A percentile compares a stretch with the other conserved stretches of the same genome.
Conservation (phyloP, 2,329 filamentous ascomycete genomes). For the Pseudogymnoascus sp. region DNA sequence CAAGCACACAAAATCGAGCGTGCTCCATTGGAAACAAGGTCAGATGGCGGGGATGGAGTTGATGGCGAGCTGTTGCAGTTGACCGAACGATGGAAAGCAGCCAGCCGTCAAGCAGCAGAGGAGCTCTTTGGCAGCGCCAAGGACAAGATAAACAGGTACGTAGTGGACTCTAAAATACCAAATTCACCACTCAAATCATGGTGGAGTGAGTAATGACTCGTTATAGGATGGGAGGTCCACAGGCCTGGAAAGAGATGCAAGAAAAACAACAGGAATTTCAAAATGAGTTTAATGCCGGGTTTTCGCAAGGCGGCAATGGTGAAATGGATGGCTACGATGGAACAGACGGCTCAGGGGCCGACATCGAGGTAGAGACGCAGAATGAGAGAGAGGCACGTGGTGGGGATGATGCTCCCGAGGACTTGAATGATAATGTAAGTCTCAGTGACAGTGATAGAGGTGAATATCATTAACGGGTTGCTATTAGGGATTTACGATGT, state of each 20-base stretch:
- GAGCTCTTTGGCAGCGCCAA: conserved; percentile 54
- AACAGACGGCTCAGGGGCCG: conserved; percentile 28
- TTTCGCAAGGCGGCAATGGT: conserved; percentile 30
- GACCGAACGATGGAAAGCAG: conserved; percentile 51
- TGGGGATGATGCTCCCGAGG: conserved; percentile 28
- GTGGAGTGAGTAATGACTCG: conserved; percentile 9
- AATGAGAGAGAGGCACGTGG: conserved; percentile 29
- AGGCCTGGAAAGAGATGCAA: conserved; percentile 42
- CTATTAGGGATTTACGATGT: conserved; percentile 55
- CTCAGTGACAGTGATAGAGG: conserved; percentile 23
- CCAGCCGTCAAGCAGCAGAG: conserved; percentile 55
- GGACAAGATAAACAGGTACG: conserved; percentile 45
- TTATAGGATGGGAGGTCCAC: conserved; percentile 48
- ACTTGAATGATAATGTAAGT: conserved; percentile 33
- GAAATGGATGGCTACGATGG: conserved; percentile 28
- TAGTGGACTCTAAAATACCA: background rate
- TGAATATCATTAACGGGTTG: conserved; percentile 12
- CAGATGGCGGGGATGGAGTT: conserved; percentile 5
- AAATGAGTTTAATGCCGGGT: conserved; percentile 24
- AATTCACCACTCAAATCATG: background rate
- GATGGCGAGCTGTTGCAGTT: conserved; percentile 49
- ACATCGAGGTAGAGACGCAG: conserved; percentile 28
- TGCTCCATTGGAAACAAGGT: conserved; percentile 16
- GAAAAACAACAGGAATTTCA: conserved; percentile 33
- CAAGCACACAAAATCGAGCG: conserved; percentile 45